phyloP scores from a whole-genome alignment of 768 basidiomycete species.

The Infundibulicybe gibba region DNA sequence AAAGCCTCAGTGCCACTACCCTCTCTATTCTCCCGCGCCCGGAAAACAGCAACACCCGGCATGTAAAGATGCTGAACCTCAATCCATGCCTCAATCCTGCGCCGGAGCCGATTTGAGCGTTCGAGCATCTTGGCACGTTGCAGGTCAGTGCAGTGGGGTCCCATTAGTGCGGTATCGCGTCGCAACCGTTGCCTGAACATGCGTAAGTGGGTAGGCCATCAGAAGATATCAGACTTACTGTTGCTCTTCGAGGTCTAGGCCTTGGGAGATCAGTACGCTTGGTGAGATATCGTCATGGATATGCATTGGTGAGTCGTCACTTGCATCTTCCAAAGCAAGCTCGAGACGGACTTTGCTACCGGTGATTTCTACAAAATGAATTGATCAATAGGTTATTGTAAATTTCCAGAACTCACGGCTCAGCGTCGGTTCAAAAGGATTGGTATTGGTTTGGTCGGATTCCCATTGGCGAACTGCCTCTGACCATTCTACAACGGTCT shows the following conservation, averaged over 20 bases:
- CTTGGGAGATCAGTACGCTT: conserved; percentile 5
- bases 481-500: neutral
- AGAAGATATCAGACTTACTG: conserved; percentile 5
- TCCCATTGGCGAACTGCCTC: conserved; percentile 6
- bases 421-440: conserved; percentile 5
- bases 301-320: neutral
- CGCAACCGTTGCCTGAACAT: neutral
- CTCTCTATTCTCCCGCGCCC: too few relatives aligned
- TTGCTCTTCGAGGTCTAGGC: conserved; percentile 11
- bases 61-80: conserved; percentile 11
- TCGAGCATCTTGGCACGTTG: conserved; percentile 12
- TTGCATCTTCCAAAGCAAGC: conserved; percentile 10
- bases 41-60: conserved; percentile 3
- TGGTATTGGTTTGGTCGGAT: neutral
- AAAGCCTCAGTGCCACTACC: too few relatives aligned
- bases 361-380: neutral
- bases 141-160: conserved; percentile 9
- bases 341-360: conserved; percentile 6
- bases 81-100: conserved; percentile 9
- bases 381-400: neutral
- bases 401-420: neutral
- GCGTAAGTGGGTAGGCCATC: conserved; percentile 2
- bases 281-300: conserved; percentile 5
- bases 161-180: neutral
- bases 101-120: conserved; percentile 5